Evolutionary conservation across 2,329 filamentous ascomycete species (phyloP).

Genomic region (Coniochaeta sp.): DNA sequence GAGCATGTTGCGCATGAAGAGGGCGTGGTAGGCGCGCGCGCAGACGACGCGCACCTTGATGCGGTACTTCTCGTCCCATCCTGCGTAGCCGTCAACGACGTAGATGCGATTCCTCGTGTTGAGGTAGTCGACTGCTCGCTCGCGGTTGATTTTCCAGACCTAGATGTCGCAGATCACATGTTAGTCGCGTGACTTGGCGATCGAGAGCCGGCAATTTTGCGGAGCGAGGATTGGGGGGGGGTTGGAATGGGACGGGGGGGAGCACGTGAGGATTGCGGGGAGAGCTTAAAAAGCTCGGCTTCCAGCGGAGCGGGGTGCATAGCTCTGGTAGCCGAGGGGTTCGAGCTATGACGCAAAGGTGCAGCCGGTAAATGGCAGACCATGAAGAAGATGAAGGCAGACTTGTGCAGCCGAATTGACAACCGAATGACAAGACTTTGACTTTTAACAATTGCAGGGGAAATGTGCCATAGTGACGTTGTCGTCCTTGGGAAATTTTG

Average conservation of each 20-base stretch:
- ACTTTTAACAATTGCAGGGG: not conserved
- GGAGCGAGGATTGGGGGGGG: not conserved
- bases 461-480: not conserved
- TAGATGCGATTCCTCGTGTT: conserved; percentile 99
- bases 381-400: conserved; percentile 6
- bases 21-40: conserved; percentile 96
- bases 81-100: conserved; percentile 92
- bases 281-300: not conserved
- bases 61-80: conserved; percentile 97
- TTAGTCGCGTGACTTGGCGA: conserved; percentile 14
- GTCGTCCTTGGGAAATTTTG: not conserved
- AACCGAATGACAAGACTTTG: conserved; percentile 6
- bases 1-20: conserved; percentile 99
- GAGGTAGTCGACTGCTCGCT: conserved; percentile 97
- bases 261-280: not conserved
- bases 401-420: conserved; percentile 2
- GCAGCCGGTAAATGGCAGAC: not conserved
- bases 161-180: conserved; percentile 31
- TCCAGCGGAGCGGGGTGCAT: not conserved
- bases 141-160: conserved; percentile 99
- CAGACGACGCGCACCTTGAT: conserved; percentile 97
- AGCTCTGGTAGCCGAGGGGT: not conserved
- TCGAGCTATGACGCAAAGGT: not conserved
- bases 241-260: not conserved
- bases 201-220: not conserved